Evolutionary conservation across 208 protist species (phyloP), one percentile per base, ranked within the genome.

Genomic region (Angomonas desouzai): DNA sequence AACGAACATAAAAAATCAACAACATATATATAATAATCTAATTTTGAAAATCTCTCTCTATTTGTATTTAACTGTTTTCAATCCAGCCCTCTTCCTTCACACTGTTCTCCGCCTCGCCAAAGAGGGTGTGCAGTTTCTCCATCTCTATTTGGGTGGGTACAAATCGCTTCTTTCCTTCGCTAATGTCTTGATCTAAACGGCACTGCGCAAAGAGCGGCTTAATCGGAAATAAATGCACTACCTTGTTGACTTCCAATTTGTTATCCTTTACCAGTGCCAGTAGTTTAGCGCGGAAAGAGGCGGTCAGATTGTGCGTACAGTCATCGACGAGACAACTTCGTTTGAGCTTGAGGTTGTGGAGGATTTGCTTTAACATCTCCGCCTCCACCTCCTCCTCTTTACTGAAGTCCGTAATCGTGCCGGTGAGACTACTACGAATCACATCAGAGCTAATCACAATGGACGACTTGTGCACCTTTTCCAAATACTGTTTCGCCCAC

Each of bases 271-370:
- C 65, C 16, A 77, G 23, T 0, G 61, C 53, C 29, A 83, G 68
- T 36, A 94, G 57, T 34, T 76, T 77, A 2, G 57, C 62, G 2
- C 88, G 79, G 45, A 90, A 92, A 4, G 53, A 38, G 3, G 68
- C 36, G 7, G 67, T 67, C 40, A 92, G 55, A 48, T 80, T 86
- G 77, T 89, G 72, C 40, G 70, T 62, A 60, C 73, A 82, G 61
- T 85, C 83, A 48, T 92, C 88, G 7, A 94, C 43, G 38, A 92
- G 76, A 66, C 83, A 82, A 66, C 76, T 89, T 45, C 70, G 74
- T 2, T 78, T 69, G 33, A 80, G 69, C 27, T 70, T 61, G 0
- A 94, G 29, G 11, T 74, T 64, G 0, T 66, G 55, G 51, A 70
- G 43, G 48, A 92, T 67, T 25, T 83, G 69, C 55, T 69, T 56